Evolutionary conservation across 2,329 filamentous ascomycete species (phyloP), one percentile per base, ranked within the genome.

Genomic region (Hypoxylon sp.): DNA sequence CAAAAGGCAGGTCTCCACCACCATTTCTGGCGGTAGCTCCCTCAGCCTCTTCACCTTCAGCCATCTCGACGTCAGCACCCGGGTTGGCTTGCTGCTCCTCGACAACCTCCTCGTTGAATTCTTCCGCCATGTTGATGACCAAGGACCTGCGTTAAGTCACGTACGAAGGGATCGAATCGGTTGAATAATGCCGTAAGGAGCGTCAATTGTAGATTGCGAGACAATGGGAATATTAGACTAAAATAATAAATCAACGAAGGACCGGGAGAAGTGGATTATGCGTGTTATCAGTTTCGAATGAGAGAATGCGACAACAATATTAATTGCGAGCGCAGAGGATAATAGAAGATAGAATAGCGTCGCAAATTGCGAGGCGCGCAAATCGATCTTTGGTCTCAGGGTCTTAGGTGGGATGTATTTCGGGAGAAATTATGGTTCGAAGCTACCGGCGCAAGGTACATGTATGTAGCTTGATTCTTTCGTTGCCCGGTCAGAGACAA

Each of bases 1-100:
- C 78, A 34, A 82, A 81, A 36, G 80, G 80, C 4, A 82, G 76
- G 30, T 81, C 80, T 45, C 70, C 73, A 17, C 51, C 66, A 50
- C 50, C 55, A 23, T 69, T 71, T 28, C 58, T 51, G 30, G 60
- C 36, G 58, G 17, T 57, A 46, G 71, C 58, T 45, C 77, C 75
- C 58, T 79, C 80, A 23, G 66, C 73, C 67, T 79, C 78, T 11
- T 75, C 75, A 2, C 72, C 76, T 41, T 80, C 76, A 38, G 63
- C 82, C 64, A 77, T 77, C 23, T 78, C 74, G 51, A 79, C 74
- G 46, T 72, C 75, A 17, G 65, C 73, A 10, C 70, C 75, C 11
- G 75, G 72, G 56, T 77, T 77, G 2, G 65, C 58, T 11, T 69
- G 66, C 57, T 76, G 72, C n/a, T 78, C 77, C 52, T 75, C 76